Evolutionary conservation across 768 basidiomycete species (phyloP), one percentile per base, ranked within the genome.

Genomic region (Rhodotorula babjevae): DNA sequence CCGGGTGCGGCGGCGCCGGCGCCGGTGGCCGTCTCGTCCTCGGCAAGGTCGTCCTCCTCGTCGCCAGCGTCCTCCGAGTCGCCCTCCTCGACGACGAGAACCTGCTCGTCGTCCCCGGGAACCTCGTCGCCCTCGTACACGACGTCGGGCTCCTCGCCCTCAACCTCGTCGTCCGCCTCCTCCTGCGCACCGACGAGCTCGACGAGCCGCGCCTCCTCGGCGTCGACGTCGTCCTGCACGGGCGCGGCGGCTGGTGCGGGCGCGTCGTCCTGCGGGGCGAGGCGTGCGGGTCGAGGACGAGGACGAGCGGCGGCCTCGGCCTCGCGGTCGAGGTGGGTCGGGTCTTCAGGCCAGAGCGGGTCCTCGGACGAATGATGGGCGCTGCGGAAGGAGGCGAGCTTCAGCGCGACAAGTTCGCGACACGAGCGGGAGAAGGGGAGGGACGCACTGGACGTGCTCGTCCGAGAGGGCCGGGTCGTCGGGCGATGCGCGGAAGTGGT

Each of bases 371-470:
- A 9, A 44, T 49, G 33, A 31, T 46, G 61, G 11, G 23, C 27
- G 50, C 50, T 52, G 50, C 25, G 9, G 25, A 23, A 25, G 47
- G 47, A 2, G 47, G 44, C 44, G 44, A 6, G 52, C 49, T 56
- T 55, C n/a, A 16, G n/a, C 63, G 27, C 3, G 1, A n/a, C 29
- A 15, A 4, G 19, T 10, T 33, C 36, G 33, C 9, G 36, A 25
- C 18, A 7, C 1, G 49, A 18, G 12, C 7, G 29, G n/a, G 40
- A n/a, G 40, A n/a, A 21, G 58, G 42, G 44, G 12, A 33, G 33
- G n/a, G 23, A 66, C 64, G 40, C 65, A 71, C 69, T 65, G 63
- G 21, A 40, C 36, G 15, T 59, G 33, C 15, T 40, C 63, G 21
- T 61, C 52, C 27, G 58, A 31, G 15, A 50, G 47, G 10, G 23